A percentile compares a stretch with the other conserved stretches of the same genome.
Evolutionary conservation across 768 basidiomycete species (phyloP).

Genomic region (Macrolepiota fuliginosa): DNA sequence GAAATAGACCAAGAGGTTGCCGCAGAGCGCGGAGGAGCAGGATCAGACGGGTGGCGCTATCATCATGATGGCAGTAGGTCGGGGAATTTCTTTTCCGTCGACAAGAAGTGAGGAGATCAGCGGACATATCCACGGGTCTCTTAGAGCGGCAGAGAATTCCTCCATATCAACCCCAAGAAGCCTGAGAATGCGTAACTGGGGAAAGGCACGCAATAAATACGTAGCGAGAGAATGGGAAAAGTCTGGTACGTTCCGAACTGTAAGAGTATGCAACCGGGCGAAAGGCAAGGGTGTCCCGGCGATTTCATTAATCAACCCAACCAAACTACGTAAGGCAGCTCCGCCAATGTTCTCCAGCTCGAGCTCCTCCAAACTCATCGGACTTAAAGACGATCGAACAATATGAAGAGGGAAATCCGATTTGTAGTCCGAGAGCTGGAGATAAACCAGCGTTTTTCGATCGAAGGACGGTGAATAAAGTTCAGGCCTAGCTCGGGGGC

Average conservation of each 20-base stretch:
- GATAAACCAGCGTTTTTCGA: neutral
- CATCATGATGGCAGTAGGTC: neutral
- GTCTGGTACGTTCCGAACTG: neutral
- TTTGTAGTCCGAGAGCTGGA: neutral
- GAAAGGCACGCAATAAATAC: neutral
- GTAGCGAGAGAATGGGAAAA: neutral
- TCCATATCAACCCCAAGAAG: neutral
- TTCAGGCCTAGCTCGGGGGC: neutral
- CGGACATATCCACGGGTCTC: slow-evolving; percentile 3
- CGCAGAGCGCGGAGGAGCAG: neutral
- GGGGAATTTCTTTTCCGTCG: neutral
- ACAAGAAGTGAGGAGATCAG: neutral
- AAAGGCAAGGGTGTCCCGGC: neutral
- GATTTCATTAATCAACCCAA: neutral
- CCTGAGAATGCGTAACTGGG: slow-evolving; percentile 1
- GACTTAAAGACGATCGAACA: neutral
- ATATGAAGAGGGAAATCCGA: neutral
- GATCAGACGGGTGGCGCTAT: neutral
- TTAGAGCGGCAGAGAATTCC: slow-evolving; percentile 1
- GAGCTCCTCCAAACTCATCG: slow-evolving; percentile 1
- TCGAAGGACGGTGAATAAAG: slow-evolving; percentile 4
- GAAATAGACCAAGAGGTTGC: neutral
- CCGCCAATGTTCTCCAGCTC: slow-evolving; percentile 1
- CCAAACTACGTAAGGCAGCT: neutral
- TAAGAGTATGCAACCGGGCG: slow-evolving; percentile 1